These are phyloP conservation scores for Nepenthes alata DNA, from an alignment of 179 eudicot species.

Conservation along the genomic window DNA sequence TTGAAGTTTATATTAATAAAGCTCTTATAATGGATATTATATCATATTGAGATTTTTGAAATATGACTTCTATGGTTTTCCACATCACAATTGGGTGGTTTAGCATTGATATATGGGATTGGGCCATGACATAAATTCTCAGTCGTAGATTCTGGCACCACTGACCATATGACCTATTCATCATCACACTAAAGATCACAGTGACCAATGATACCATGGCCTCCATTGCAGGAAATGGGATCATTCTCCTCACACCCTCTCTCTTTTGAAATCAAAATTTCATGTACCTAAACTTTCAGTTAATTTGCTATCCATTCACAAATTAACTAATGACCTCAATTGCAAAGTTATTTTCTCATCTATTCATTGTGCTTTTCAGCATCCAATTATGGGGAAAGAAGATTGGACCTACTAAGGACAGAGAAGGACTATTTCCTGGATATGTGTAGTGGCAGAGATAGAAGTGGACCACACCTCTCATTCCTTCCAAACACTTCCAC, in stretches of 20 bases:
- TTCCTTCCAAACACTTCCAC: not conserved
- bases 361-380: conserved; percentile 6
- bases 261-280: not conserved
- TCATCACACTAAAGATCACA: not conserved
- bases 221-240: conserved; percentile 4
- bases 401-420: not conserved
- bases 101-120: no score
- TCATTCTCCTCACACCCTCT: not conserved
- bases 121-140: not conserved
- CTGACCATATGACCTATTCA: conserved; percentile 1
- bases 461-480: not conserved
- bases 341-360: not conserved
- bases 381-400: not conserved
- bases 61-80: no score
- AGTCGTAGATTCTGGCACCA: conserved; percentile 2
- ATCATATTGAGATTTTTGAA: no score
- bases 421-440: no score
- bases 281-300: not conserved
- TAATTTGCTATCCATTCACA: not conserved
- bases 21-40: no score
- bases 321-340: conserved; percentile 2
- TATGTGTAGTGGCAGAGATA: not conserved
- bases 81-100: no score
- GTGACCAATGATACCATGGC: conserved; percentile 2
- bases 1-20: no score